A percentile compares a stretch with the other conserved stretches of the same genome.
Conservation (phyloP, 495 filamentous ascomycete species). For the Lineolata rhizophorae region DNA sequence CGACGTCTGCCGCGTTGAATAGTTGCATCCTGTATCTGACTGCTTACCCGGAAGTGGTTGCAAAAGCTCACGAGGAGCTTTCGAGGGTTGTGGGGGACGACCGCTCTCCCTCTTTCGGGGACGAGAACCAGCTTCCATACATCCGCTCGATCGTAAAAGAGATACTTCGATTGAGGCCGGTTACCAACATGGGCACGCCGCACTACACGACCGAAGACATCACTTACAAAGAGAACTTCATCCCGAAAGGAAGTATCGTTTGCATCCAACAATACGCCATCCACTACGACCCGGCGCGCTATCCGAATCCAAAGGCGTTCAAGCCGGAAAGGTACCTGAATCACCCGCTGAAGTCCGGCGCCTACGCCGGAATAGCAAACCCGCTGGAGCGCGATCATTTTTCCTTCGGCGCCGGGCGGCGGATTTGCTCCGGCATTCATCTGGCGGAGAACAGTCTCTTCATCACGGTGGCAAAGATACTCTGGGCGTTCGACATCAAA, state of each 20-base stretch:
- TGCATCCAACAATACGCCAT: conserved; percentile 1
- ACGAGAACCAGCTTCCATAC: conserved; percentile 2
- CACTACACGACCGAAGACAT: conserved; percentile 3
- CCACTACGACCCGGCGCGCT: not conserved
- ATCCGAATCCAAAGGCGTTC: conserved; percentile 1
- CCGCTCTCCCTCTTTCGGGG: conserved; percentile 2
- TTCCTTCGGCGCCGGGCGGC: conserved; percentile 3
- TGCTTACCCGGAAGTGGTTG: not conserved
- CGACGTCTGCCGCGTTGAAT: conserved; percentile 10
- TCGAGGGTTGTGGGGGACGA: conserved; percentile 1
- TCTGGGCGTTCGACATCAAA: conserved; percentile 4
- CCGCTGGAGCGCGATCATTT: conserved; percentile 2
- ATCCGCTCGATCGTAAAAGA: conserved; percentile 4
- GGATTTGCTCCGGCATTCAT: conserved; percentile 3
- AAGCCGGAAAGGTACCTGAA: conserved; percentile 4
- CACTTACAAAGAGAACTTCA: conserved; percentile 2
- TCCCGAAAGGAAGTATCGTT: conserved; percentile 2
- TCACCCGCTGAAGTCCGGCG: not conserved
- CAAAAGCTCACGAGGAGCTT: conserved; percentile 3
- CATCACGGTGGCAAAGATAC: conserved; percentile 3
- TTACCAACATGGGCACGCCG: conserved; percentile 2
- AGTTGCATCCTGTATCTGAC: conserved; percentile 6
- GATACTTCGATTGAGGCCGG: conserved; percentile 3
- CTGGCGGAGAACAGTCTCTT: conserved; percentile 2
- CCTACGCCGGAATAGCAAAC: conserved; percentile 1